Evolutionary conservation across 768 basidiomycete species (phyloP), one percentile per base, ranked within the genome.

Genomic region (Termitomyces sp.): DNA sequence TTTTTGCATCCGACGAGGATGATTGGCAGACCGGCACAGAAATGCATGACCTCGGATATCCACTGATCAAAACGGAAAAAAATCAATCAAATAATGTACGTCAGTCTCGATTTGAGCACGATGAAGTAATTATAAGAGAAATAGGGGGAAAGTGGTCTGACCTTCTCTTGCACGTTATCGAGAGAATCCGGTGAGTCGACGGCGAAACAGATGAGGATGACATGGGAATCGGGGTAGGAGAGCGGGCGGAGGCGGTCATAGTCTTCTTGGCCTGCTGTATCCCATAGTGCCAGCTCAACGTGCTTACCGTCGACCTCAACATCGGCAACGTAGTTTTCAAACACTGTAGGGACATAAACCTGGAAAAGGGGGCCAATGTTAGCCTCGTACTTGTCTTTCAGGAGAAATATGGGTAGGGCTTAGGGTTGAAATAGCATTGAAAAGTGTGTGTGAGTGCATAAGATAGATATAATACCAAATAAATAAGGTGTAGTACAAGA

Each of bases 81-180:
- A 24, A 55, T 12, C 19, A 53, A 22, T 48, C 35, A 15, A 14
- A 37, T 17, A n/a, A 37, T 17, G 35, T 26, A 41, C 35, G 56
- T 43, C 40, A 9, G 56, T 32, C 44, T 49, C 41, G 24, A 10
- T 5, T 15, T 8, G 21, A 45, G 35, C 43, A 56, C 12, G 34
- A 26, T 14, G 35, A 6, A 37, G 35, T 37, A 37, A 17, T 37
- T 1, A 5, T 0, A 37, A 15, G 17, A 3, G 6, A 37, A 22
- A 47, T 21, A 37, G 34, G 43, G 32, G 30, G 45, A 51, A 28
- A 24, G 42, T 34, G 10, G 42, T 78, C 84, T 57, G 41, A 90
- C 97, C 90, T 98, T 98, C 79, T 99, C 97, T 79, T 98, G 94
- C 30, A 99, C 97, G 84, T 99, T 99, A 75, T 97, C 97, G 61